phyloP scores from a whole-genome alignment of 306 rosid genomes.

The Cucurbita maxima region DNA sequence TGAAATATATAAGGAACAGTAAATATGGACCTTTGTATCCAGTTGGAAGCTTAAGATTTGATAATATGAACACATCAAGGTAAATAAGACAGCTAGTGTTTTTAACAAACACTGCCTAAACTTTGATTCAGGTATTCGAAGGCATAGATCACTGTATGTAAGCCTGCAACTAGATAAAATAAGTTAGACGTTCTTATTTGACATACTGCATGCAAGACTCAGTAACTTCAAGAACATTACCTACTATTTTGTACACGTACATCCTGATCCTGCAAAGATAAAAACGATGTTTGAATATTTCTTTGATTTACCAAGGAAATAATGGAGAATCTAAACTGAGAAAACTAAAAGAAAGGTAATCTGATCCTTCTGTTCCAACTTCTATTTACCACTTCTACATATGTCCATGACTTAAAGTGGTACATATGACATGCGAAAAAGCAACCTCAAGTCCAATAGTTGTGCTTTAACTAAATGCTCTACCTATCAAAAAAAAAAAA shows the following conservation, averaged over 20 bases:
- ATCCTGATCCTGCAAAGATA: conserved; percentile 62
- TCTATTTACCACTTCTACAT: background rate
- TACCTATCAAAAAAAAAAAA: background rate
- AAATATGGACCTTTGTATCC: conserved; percentile 48
- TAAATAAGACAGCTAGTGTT: conserved; percentile 69
- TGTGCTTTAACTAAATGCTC: background rate
- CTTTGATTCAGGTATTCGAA: conserved; percentile 72
- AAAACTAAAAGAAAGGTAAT: background rate
- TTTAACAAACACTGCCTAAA: conserved; percentile 77
- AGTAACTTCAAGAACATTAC: conserved; percentile 26
- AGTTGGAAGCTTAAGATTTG: conserved; percentile 79
- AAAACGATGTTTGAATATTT: conserved; percentile 14
- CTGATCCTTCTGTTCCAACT: background rate
- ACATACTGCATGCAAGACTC: background rate
- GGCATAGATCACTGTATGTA: conserved; percentile 96
- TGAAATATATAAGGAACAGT: background rate
- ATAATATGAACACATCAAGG: conserved; percentile 77
- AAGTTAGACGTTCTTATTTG: conserved; percentile 15
- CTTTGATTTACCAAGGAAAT: background rate
- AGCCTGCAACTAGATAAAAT: conserved; percentile 42
- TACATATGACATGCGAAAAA: background rate
- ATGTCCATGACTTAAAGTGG: background rate
- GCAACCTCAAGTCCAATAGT: background rate
- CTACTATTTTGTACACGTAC: conserved; percentile 50
- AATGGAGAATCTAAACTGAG: background rate